Evolutionary conservation across 2,329 filamentous ascomycete genomes (phyloP).

Genomic region (Fusarium sp.): DNA sequence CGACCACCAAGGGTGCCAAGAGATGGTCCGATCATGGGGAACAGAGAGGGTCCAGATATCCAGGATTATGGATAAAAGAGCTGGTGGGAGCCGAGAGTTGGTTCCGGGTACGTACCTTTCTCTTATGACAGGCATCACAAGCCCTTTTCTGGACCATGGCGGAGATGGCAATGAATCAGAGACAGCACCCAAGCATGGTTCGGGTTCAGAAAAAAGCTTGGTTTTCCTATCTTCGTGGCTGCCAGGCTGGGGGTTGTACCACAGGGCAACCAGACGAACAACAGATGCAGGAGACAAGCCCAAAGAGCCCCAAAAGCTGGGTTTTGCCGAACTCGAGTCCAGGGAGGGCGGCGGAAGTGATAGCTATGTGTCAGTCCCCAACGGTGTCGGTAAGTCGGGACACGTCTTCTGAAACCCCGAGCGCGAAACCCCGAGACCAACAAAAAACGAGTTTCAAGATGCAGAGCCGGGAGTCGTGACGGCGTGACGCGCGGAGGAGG

Average conservation of each 20-base stretch:
- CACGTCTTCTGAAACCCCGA: conserved; percentile 11
- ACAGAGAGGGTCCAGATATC: neutral
- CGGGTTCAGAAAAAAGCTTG: neutral
- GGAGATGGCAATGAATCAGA: neutral
- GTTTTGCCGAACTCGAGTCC: neutral
- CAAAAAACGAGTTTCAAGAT: conserved; percentile 15
- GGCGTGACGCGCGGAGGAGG: neutral
- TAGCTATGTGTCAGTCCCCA: neutral
- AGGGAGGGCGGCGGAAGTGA: neutral
- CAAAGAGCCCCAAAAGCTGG: neutral
- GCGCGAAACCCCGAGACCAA: conserved; percentile 6
- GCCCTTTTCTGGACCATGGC: conserved; percentile 31
- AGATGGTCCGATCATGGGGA: neutral
- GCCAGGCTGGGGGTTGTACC: conserved; percentile 1
- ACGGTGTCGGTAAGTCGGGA: neutral
- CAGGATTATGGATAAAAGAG: neutral
- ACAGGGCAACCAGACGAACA: neutral
- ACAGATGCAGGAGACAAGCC: neutral
- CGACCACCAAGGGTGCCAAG: conserved; percentile 4
- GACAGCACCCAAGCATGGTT: neutral
- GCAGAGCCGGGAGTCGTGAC: neutral
- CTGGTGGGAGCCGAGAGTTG: neutral
- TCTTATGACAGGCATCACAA: conserved; percentile 38
- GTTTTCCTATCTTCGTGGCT: neutral
- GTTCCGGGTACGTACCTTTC: conserved; percentile 34